Evolutionary conservation across 768 basidiomycete genomes (phyloP).

Genomic region (Termitomyces sp.): DNA sequence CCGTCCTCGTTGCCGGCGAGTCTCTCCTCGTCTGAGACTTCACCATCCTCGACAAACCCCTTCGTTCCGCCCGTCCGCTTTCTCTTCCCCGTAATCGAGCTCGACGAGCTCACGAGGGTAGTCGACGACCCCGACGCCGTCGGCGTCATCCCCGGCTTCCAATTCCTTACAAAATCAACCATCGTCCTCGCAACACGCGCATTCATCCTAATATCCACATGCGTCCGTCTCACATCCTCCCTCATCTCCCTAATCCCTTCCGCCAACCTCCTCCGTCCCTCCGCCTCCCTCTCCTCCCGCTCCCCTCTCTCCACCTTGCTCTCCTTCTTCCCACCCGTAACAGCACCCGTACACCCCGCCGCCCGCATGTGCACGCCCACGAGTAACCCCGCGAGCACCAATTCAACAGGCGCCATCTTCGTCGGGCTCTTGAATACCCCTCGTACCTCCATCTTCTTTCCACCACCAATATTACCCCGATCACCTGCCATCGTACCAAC

Average conservation of each 20-base stretch:
- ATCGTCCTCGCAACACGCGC: conserved; percentile 50
- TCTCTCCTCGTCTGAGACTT: background rate
- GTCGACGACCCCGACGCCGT: background rate
- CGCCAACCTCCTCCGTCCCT: conserved; percentile 5
- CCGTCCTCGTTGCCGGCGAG: background rate
- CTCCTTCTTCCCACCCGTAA: background rate
- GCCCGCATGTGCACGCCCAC: conserved; percentile 45
- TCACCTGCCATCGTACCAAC: conserved; percentile 8
- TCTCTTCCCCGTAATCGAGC: background rate
- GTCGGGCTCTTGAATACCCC: conserved; percentile 32
- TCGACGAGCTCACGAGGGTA: background rate
- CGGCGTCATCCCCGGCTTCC: background rate
- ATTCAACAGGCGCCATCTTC: conserved; percentile 68
- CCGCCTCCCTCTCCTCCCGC: background rate
- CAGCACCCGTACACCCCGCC: background rate
- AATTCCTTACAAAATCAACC: conserved; percentile 44
- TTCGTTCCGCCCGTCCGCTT: background rate
- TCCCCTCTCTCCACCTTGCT: background rate
- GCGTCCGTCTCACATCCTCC: conserved; percentile 43
- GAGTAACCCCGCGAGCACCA: conserved; percentile 53
- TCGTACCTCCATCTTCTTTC: conserved; percentile 28
- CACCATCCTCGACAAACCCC: background rate
- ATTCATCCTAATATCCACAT: conserved; percentile 70
- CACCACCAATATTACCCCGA: background rate
- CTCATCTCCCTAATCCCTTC: conserved; percentile 38